Evolutionary conservation across 768 basidiomycete genomes (phyloP), one percentile per base, ranked within the genome.

Genomic region (Lactarius indigo): DNA sequence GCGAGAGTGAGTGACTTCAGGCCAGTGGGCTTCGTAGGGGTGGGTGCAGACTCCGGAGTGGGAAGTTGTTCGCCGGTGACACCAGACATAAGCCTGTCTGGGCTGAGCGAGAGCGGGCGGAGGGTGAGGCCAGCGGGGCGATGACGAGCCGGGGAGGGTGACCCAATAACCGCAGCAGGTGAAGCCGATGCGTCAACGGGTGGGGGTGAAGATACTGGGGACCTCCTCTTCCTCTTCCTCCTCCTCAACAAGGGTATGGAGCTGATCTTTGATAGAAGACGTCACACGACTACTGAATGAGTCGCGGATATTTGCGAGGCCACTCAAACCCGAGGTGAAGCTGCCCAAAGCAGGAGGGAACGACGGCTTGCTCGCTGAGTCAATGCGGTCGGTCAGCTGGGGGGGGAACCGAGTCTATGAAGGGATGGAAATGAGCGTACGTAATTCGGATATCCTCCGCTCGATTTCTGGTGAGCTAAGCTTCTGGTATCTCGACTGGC

Each of bases 401-500:
- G 44, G 23, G 26, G 20, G 44, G 23, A 20, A 66, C 44, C 66
- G 3, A 4, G 35, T 39, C 1, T 12, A 56, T 12, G 39, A 37
- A 59, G 66, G 54, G 47, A 64, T 54, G 33, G 41, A 57, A 30
- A 65, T 28, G 68, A 71, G 85, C 87, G 76, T 73, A 91, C 90
- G 82, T 68, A 90, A 84, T 65, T 91, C 88, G 72, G 85, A 88
- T 69, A 80, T 77, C 64, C 83, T 74, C 66, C 83, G 84, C 72
- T 86, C 82, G 65, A 82, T 74, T 63, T 85, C 83, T 10, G 88
- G 83, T 1, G 83, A 84, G 39, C 82, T 79, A 39, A 93, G 80
- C 69, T 94, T 94, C 91, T 33, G 92, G 92, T 28, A 94, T 93
- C 78, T 94, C 89, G 26, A 94, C 92, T 72, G 85, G 91, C 69